A percentile compares a stretch with the other conserved stretches of the same genome.
These are phyloP conservation scores for Blastocystis sp. DNA, from an alignment of 352 stramenopile species.

Conservation along the genomic window DNA sequence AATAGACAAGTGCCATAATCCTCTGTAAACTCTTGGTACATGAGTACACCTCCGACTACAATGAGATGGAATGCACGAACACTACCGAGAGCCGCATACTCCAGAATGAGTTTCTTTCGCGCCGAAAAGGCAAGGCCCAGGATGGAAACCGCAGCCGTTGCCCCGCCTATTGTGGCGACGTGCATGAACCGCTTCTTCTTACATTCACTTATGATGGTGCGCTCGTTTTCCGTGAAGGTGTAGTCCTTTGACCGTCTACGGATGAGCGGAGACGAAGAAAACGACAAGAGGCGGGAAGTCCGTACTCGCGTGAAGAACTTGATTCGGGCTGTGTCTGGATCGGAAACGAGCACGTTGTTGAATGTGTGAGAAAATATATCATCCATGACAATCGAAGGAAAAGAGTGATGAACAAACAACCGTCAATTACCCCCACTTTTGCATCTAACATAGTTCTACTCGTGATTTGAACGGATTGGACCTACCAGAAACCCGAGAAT, in stretches of 20 bases:
- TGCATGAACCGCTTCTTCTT: background rate
- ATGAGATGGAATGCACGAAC: background rate
- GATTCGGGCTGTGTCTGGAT: background rate
- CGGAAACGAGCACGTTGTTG: constrained; percentile 9
- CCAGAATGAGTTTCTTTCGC: constrained; percentile 27
- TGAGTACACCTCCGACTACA: constrained; percentile 5
- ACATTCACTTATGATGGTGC: constrained; percentile 12
- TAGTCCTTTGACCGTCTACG: constrained; percentile 6
- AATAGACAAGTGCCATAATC: constrained; percentile 30
- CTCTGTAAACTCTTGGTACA: constrained; percentile 1
- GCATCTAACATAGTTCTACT: constrained; percentile 29
- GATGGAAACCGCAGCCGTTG: constrained; percentile 3
- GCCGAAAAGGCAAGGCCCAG: constrained; percentile 27
- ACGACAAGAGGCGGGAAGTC: background rate
- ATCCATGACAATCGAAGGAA: constrained; percentile 16
- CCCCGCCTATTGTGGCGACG: background rate
- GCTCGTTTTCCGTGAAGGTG: constrained; percentile 20
- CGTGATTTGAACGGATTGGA: background rate
- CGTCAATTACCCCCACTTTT: background rate
- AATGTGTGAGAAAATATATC: constrained; percentile 23
- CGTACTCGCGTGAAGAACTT: background rate
- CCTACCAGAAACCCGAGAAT: constrained; percentile 40
- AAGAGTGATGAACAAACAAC: constrained; percentile 8
- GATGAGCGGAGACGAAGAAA: background rate
- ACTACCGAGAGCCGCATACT: constrained; percentile 4